Base-by-base conservation (phyloP, 352 stramenopile species). In the Sclerospora graminicola region DNA sequence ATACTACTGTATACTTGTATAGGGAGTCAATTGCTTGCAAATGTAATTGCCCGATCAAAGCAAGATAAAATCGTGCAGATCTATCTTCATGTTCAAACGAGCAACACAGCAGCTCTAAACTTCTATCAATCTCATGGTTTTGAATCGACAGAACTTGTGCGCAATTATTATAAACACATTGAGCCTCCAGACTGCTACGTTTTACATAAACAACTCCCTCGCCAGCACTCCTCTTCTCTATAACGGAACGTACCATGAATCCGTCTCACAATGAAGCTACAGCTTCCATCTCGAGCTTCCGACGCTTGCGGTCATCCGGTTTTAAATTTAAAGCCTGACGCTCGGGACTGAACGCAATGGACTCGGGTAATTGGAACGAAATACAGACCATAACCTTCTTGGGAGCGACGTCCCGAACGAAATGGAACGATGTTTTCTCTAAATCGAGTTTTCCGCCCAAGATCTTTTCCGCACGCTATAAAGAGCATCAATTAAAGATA, bases 371-470 rank as follows among this genome's bases (percentile, higher is more conserved):
- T 41, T 77, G 54, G 65, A 98, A 98, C 21, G 84, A 96, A 23
- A 98, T 82, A 62, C 94, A 98, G 39, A 98, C 82, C 95, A 98
- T 98, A 48, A 96, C 87, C 62, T 98, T 98, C 54, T 96, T 97
- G 0, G 95, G 95, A 2, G 94, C 80, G 7, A 99, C 93, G 54
- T 99, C 89, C 41, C 95, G 71, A 26, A 99, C 94, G 9, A 90
- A 68, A 60, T 96, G 89, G 48, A 88, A 78, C 32, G 50, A 65
- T 10, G 70, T 82, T 6, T 46, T 53, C 28, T 48, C 42, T 4
- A 53, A 43, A 30, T 83, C 51, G 13, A 98, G 48, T 37, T 64
- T 55, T 1, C 82, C 74, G 13, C 60, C 55, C 52, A 90, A 48
- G 13, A 89, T 78, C 18, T 54, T 60, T 32, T 89, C 76, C 5